A percentile compares a stretch with the other conserved stretches of the same genome.
Evolutionary conservation across 177 flowering plant species (phyloP).

Genomic region (Vitis hybrid): DNA sequence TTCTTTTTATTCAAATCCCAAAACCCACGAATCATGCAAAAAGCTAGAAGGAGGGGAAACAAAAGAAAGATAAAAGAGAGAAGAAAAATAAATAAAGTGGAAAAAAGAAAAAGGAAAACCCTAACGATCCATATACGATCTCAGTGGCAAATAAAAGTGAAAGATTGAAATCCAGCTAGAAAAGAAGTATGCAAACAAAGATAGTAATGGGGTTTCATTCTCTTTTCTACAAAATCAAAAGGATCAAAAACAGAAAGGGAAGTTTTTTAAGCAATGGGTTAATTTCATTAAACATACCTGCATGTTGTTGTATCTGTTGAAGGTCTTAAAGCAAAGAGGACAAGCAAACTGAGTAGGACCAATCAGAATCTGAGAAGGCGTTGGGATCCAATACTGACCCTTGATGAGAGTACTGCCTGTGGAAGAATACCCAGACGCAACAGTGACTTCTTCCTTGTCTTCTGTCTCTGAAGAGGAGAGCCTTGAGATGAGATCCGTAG

Average conservation of each 20-base stretch:
- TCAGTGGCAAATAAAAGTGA: constrained; percentile 17
- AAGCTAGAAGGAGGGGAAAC: constrained; percentile 15
- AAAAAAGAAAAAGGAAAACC: constrained; percentile 16
- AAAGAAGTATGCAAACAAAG: constrained; percentile 15
- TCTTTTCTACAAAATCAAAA: constrained; percentile 21
- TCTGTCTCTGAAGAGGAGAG: constrained; percentile 34
- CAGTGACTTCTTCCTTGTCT: constrained; percentile 31
- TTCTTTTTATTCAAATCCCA: constrained; percentile 26
- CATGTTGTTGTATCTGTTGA: constrained; percentile 93
- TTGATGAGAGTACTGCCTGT: constrained; percentile 43
- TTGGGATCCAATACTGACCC: constrained; percentile 91
- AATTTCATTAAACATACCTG: constrained; percentile 47
- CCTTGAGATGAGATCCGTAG: constrained; percentile 36
- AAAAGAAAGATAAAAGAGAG: constrained; percentile 1
- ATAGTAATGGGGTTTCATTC: constrained; percentile 9
- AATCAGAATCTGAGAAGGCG: constrained; percentile 83
- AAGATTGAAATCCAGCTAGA: constrained; percentile 25
- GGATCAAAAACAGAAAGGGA: constrained; percentile 9
- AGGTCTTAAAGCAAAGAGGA: constrained; percentile 88
- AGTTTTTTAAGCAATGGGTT: neutral
- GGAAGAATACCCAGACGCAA: constrained; percentile 26
- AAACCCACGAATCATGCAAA: constrained; percentile 32
- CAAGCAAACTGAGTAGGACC: constrained; percentile 92
- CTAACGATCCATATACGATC: constrained; percentile 17
- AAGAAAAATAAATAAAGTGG: constrained; percentile 8